Evolutionary conservation across 139 green algal species (phyloP).

Genomic region (Zygnema cylindricum): DNA sequence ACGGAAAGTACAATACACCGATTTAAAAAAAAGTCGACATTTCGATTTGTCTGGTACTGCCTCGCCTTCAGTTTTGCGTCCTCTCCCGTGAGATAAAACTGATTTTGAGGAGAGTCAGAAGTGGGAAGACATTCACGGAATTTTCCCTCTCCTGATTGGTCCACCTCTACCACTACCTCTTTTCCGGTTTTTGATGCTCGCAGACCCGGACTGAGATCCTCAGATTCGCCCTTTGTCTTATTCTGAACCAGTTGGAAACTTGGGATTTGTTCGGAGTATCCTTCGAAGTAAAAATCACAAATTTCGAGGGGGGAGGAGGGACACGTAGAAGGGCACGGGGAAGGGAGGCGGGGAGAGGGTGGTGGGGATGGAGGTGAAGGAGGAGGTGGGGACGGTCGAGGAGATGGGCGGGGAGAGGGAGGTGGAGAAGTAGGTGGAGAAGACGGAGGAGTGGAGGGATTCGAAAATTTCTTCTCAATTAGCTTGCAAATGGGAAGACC

Average conservation of each 20-base stretch:
- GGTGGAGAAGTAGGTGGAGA: conserved; percentile 31
- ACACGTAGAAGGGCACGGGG: conserved; percentile 2
- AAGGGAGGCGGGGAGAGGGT: conserved; percentile 18
- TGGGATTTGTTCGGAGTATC: not conserved
- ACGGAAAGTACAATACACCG: not conserved
- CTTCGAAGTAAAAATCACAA: conserved; percentile 24
- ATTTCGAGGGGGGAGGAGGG: conserved; percentile 4
- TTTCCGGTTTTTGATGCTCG: not conserved
- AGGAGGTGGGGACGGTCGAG: not conserved
- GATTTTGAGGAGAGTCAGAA: not conserved
- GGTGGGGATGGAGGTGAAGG: conserved; percentile 32
- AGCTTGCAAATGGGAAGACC: no score
- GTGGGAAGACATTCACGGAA: not conserved
- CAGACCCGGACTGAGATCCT: not conserved
- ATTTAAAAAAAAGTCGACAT: not conserved
- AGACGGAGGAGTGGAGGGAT: not conserved
- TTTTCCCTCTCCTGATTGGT: not conserved
- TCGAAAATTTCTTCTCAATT: not conserved
- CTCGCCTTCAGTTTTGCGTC: not conserved
- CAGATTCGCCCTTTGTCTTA: not conserved
- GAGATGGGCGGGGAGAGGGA: conserved; percentile 19
- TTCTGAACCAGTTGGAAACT: not conserved
- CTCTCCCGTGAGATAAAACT: not conserved
- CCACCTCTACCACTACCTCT: not conserved
- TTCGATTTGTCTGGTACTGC: not conserved